Base-by-base conservation (phyloP, 202 grass and related monocot genomes). In the Eragrostis tef region DNA sequence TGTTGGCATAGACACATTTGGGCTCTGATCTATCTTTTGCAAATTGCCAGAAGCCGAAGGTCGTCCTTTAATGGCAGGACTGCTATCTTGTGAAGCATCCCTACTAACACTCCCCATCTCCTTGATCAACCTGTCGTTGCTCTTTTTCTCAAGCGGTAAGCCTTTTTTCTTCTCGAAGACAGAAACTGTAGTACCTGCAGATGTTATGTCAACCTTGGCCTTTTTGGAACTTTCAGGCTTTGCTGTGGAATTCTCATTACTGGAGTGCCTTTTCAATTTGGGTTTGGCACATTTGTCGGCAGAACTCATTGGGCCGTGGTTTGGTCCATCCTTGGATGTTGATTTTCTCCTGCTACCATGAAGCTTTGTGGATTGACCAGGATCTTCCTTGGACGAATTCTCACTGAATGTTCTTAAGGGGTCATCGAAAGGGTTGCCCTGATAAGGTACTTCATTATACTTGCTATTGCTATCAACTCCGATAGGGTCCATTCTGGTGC, bases 141-240 rank as follows among this genome's bases (percentile, higher is more conserved):
- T 64, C 77, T 75, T 54, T 77, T 84, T 87, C 66, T 88, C 88
- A 78, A 87, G 84, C 53, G 74, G 63, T 64, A 88, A 74, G 81
- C 63, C 67, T 29, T 63, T 87, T 45, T 29, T 83, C 2, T 72
- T 85, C 46, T 87, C 86, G 75, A 56, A 83, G 46, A 90, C 73
- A 54, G 78, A 69, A 79, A 79, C 82, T 77, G 57, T 84, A 77
- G 58, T 51, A 65, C 80, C 76, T 19, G 67, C 48, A 72, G 85
- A 73, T 64, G 76, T 77, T 69, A 76, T 46, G 57, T 81, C 93
- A 89, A 64, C 82, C 74, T 90, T 99, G 77, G 72, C 43, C 82
- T 81, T 95, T 86, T 99, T 96, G 64, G 66, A 74, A 87, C 36
- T 63, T 83, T 65, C 87, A 67, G 87, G 60, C 46, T 83, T 89